These are phyloP conservation scores for Corynespora cassiicola DNA, from an alignment of 2,329 filamentous ascomycete genomes.

Conservation along the genomic window DNA sequence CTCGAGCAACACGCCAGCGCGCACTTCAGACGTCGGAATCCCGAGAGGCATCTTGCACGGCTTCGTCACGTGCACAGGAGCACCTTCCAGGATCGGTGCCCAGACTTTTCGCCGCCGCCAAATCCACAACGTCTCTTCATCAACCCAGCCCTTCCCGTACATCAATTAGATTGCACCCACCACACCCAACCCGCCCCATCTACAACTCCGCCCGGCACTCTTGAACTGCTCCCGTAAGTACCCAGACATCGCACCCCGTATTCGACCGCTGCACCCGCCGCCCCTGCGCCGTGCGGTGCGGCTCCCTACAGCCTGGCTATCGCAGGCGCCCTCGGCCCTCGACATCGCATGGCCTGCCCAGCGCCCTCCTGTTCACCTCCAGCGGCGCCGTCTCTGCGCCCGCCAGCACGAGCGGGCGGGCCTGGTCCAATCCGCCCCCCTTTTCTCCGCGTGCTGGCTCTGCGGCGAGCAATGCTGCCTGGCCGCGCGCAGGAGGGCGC, in stretches of 20 bases:
- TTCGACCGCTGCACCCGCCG: slow-evolving; percentile 12
- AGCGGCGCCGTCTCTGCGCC: too few relatives aligned
- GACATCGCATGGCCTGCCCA: slow-evolving; percentile 34
- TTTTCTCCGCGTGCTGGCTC: too few relatives aligned
- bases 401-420: too few relatives aligned
- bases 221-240: slow-evolving; percentile 45
- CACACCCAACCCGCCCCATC: slow-evolving; percentile 43
- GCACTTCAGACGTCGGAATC: too few relatives aligned
- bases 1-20: too few relatives aligned
- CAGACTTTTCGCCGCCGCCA: slow-evolving; percentile 29
- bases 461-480: too few relatives aligned
- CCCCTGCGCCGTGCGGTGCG: slow-evolving; percentile 15
- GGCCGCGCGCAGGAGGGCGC: too few relatives aligned
- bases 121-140: slow-evolving; percentile 42
- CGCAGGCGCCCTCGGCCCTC: slow-evolving; percentile 28
- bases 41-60: too few relatives aligned
- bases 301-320: slow-evolving; percentile 15
- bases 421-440: too few relatives aligned
- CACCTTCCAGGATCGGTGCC: slow-evolving; percentile 33
- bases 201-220: slow-evolving; percentile 40
- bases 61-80: too few relatives aligned
- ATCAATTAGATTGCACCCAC: slow-evolving; percentile 48
- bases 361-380: too few relatives aligned
- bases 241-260: slow-evolving; percentile 17
- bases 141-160: slow-evolving; percentile 46